Evolutionary conservation across 768 basidiomycete genomes (phyloP), one percentile per base, ranked within the genome.

Genomic region (Baorangia bicolor): DNA sequence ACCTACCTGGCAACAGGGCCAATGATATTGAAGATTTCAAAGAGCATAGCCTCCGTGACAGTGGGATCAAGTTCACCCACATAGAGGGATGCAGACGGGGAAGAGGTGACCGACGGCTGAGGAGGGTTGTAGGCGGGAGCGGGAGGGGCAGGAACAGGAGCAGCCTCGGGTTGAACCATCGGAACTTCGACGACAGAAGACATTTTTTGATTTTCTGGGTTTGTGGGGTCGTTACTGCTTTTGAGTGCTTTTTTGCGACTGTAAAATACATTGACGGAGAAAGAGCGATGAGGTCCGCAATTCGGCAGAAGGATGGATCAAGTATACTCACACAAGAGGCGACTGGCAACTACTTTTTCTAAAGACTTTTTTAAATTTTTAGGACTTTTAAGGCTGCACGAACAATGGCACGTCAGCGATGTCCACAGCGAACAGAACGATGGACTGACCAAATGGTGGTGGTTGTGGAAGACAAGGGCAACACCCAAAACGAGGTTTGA

Each of bases 11-110:
- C 94, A 62, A 99, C 97, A 46, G 96, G 97, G 49, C 97, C 97
- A 75, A 98, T 94, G 92, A 98, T 96, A 74, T 97, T 97, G 82
- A 99, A 99, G 74, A 99, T 98, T 81, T 99, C 97, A 72, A 98
- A 99, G 51, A 99, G 85, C 94, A 98, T 98, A 55, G 97, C 96
- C 81, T 99, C 97, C 35, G 95, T 92, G 76, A 99, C 97, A 62
- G 92, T 90, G 66, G 92, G 88, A 77, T 98, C 97, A 63, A 99
- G 89, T 78, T 99, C 97, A 56, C 97, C 97, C 60, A 99, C 97
- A 77, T 99, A 99, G 66, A 99, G 91, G 56, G 94, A 97, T 23
- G 92, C 92, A 50, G 91, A 92, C 23, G 91, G 90, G 55, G 87
- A 79, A 56, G 89, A 80, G 39, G 85, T 76, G 57, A 75, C 70